Conservation (phyloP, 352 stramenopile genomes). For the Phytophthora macrochlamydospora region DNA sequence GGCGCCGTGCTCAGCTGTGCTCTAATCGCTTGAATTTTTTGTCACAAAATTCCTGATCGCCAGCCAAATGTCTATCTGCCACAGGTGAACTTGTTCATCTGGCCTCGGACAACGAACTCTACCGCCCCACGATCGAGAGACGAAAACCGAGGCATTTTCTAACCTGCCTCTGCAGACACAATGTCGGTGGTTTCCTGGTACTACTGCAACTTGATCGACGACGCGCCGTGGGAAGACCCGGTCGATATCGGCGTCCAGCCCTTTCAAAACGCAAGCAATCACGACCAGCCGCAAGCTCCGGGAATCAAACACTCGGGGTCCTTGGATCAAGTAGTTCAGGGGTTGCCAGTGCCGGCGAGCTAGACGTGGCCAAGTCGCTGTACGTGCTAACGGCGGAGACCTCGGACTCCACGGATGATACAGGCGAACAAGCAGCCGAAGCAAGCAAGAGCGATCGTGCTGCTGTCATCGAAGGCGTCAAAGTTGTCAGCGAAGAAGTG, state of each 20-base stretch:
- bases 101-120: slow-evolving; percentile 25
- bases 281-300: background rate
- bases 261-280: slow-evolving; percentile 12
- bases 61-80: slow-evolving; percentile 6
- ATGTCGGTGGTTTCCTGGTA: slow-evolving; percentile 30
- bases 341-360: slow-evolving; percentile 17
- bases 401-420: background rate
- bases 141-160: slow-evolving; percentile 7
- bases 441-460: too few species aligned
- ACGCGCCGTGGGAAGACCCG: slow-evolving; percentile 4
- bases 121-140: slow-evolving; percentile 21
- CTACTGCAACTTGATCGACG: slow-evolving; percentile 28
- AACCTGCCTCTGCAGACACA: slow-evolving; percentile 16
- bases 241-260: slow-evolving; percentile 18
- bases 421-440: too few species aligned
- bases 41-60: slow-evolving; percentile 24
- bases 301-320: background rate
- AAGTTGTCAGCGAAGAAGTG: background rate
- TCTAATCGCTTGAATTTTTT: slow-evolving; percentile 5
- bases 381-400: slow-evolving; percentile 21
- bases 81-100: slow-evolving; percentile 25
- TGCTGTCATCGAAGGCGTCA: too few species aligned
- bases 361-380: slow-evolving; percentile 19
- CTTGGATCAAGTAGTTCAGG: background rate
- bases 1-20: background rate